Evolutionary conservation across 495 filamentous ascomycete species (phyloP).

Genomic region (Cercophora samala): DNA sequence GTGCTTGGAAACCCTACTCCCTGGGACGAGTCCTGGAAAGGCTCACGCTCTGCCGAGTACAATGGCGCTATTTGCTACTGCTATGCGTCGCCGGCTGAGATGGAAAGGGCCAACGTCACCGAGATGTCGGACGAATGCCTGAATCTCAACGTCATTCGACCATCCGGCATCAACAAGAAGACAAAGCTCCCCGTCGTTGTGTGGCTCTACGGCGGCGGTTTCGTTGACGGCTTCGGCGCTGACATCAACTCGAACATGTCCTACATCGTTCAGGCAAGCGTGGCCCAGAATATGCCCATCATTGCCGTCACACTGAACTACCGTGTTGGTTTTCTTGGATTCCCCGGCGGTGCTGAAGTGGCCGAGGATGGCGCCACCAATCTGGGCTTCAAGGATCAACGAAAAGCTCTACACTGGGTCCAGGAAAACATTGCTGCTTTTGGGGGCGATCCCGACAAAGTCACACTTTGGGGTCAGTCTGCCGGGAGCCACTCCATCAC

Average conservation of each 20-base stretch:
- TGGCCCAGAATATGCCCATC: slow-evolving; percentile 36
- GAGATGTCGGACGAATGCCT: slow-evolving; percentile 36
- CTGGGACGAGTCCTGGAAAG: slow-evolving; percentile 32
- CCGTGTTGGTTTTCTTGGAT: slow-evolving; percentile 27
- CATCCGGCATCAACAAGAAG: slow-evolving; percentile 19
- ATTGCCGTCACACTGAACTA: slow-evolving; percentile 35
- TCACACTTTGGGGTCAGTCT: slow-evolving; percentile 26
- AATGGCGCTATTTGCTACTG: slow-evolving; percentile 26
- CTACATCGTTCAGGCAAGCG: slow-evolving; percentile 1
- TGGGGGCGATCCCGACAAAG: slow-evolving; percentile 34
- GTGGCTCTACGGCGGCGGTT: slow-evolving; percentile 41
- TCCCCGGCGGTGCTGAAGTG: slow-evolving; percentile 17
- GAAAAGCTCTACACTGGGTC: slow-evolving; percentile 32
- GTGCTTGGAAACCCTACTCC: slow-evolving; percentile 38
- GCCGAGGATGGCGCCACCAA: slow-evolving; percentile 17
- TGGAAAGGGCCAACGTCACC: slow-evolving; percentile 22
- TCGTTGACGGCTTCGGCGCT: slow-evolving; percentile 25
- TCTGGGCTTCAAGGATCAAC: slow-evolving; percentile 33
- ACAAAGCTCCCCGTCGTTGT: slow-evolving; percentile 43
- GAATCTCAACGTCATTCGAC: slow-evolving; percentile 41
- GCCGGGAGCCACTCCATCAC: slow-evolving; percentile 14
- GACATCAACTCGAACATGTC: slow-evolving; percentile 18
- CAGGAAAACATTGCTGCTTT: slow-evolving; percentile 52
- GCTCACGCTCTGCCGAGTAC: slow-evolving; percentile 39
- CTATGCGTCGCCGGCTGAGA: slow-evolving; percentile 36